Evolutionary conservation across 345 rosid genomes (phyloP).

Genomic region (Psidium friedrichsthalianum): DNA sequence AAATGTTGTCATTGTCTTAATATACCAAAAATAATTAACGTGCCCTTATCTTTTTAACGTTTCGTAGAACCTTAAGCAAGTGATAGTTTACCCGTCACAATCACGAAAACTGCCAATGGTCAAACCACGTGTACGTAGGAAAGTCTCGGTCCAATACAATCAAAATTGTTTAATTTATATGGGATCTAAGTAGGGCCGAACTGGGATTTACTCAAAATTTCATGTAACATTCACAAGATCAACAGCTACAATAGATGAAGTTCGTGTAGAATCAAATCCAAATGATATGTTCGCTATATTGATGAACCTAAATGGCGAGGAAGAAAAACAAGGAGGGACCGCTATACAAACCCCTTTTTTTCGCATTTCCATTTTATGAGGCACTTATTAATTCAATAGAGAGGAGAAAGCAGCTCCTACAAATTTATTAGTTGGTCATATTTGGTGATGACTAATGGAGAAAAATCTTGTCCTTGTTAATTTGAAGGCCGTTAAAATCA

Average conservation of each 20-base stretch:
- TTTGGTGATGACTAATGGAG: neutral
- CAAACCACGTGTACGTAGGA: neutral
- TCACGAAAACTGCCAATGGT: neutral
- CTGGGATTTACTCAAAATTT: neutral
- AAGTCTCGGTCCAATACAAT: neutral
- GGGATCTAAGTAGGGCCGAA: neutral
- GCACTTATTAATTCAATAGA: no score
- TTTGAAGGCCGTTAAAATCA: neutral
- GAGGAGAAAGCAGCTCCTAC: neutral
- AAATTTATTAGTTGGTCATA: neutral
- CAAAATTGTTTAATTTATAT: neutral
- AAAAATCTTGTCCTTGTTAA: neutral
- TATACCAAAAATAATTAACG: neutral
- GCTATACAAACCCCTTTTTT: neutral
- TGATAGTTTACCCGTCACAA: neutral
- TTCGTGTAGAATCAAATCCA: accelerated
- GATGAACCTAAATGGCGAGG: neutral
- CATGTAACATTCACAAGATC: neutral
- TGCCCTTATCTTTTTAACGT: neutral
- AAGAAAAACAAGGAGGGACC: neutral
- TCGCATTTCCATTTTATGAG: neutral
- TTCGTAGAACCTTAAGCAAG: neutral
- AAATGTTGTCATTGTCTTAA: neutral
- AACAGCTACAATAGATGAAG: neutral
- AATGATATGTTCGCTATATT: neutral